A percentile compares a stretch with the other conserved stretches of the same genome.
Conservation (phyloP, 2,329 filamentous ascomycete species). For the Fusarium sp. region DNA sequence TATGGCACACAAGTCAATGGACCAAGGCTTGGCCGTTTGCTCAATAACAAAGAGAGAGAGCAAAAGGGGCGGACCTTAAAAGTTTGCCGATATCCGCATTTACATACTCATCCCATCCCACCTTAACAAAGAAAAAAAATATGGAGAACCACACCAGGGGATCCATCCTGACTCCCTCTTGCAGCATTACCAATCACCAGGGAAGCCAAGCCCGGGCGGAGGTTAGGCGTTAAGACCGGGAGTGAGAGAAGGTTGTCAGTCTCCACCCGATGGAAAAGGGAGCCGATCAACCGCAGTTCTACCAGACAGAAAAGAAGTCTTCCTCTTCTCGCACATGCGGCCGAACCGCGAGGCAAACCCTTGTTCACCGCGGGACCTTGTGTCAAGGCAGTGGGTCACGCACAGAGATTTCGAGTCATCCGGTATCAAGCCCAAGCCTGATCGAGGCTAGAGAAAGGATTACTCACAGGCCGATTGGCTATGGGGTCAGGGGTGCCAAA, state of each 20-base stretch:
- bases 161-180: neutral
- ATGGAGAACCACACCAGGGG: slow-evolving; percentile 6
- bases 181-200: slow-evolving; percentile 18
- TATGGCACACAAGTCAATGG: slow-evolving; percentile 14
- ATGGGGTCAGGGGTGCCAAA: neutral
- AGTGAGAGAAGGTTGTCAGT: neutral
- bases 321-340: neutral
- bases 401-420: slow-evolving; percentile 7
- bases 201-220: neutral
- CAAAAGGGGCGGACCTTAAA: slow-evolving; percentile 22
- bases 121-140: slow-evolving; percentile 15
- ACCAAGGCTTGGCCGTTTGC: slow-evolving; percentile 7
- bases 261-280: neutral
- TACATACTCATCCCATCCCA: slow-evolving; percentile 21
- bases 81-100: slow-evolving; percentile 33
- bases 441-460: neutral
- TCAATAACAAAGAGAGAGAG: slow-evolving; percentile 1
- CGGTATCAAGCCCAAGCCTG: slow-evolving; percentile 1
- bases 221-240: slow-evolving; percentile 5
- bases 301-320: neutral
- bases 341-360: neutral
- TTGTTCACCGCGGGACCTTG: neutral
- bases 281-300: neutral
- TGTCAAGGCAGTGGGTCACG: slow-evolving; percentile 2
- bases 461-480: neutral